Evolutionary conservation across 1,284 basidiomycete species (phyloP), one percentile per base, ranked within the genome.

Genomic region (Golubevia pallescens): DNA sequence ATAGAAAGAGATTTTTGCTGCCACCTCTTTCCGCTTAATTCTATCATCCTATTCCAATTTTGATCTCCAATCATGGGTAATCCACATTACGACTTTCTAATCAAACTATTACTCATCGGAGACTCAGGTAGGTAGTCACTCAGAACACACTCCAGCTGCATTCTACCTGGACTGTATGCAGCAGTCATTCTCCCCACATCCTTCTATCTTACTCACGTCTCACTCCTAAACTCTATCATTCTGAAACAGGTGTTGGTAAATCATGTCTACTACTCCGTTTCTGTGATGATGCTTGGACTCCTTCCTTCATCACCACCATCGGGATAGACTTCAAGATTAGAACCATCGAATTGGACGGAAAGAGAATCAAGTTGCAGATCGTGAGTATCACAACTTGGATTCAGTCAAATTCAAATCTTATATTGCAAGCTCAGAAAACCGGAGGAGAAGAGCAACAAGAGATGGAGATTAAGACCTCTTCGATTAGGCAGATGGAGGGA

Each of bases 251-350:
- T 63, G 87, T 99, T 78, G 97, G 97, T 77, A 99, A 99, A 88
- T 99, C 96, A 60, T 99, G 97, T 89, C 90, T 99, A 16, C 89
- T 99, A 66, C 90, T 99, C 67, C 93, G 97, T 73, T 99, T 99
- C 91, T 99, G 96, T 87, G 97, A 99, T 88, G 97, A 99, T 87
- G 94, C 96, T 73, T 99, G 96, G 96, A 99, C 97, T 42, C 96
- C 96, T 32, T 96, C 94, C 53, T 99, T 99, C 89, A 99, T 99
- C 87, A 99, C 96, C 60, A 99, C 96, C 60, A 99, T 99, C 86
- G 97, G 95, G 48, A 85, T 86, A 80, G 93, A 93, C 89, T 94
- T 94, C 89, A 94, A 95, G 90, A 97, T 97, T 86, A 92, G 95
- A 52, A 97, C 95, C 57, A 97, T 97, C 84, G 95, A 97, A 86